phyloP scores from a whole-genome alignment of 106 monocot genomes.

The Dactylorhiza incarnata region DNA sequence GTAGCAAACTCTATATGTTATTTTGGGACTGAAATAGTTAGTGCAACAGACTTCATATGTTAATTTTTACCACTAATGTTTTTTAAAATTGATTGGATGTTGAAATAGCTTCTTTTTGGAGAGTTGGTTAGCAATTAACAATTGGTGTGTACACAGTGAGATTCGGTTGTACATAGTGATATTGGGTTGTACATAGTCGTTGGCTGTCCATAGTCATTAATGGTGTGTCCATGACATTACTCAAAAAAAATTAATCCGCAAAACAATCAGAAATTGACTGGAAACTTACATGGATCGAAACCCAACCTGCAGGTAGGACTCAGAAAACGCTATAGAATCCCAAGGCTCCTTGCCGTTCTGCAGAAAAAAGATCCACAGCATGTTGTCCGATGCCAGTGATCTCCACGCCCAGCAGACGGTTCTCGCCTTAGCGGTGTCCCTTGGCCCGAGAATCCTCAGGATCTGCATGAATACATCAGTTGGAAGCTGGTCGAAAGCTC shows the following conservation, averaged over 20 bases:
- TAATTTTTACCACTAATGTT: too few relatives aligned
- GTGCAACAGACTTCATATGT: too few relatives aligned
- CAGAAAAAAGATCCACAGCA: constrained; percentile 75
- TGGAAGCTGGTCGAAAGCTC: constrained; percentile 52
- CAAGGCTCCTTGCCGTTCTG: constrained; percentile 57
- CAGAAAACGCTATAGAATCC: constrained; percentile 64
- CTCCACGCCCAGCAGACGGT: constrained; percentile 58
- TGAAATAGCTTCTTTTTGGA: too few relatives aligned
- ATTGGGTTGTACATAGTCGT: too few relatives aligned
- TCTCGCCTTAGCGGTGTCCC: constrained; percentile 41
- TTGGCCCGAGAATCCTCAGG: constrained; percentile 47
- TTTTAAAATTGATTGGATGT: too few relatives aligned
- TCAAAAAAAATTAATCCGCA: background rate
- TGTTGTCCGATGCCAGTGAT: constrained; percentile 52
- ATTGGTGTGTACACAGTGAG: too few relatives aligned
- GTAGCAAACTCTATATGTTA: too few relatives aligned
- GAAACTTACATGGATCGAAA: constrained; percentile 17
- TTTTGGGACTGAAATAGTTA: too few relatives aligned
- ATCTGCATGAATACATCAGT: constrained; percentile 66
- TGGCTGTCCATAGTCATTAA: too few relatives aligned
- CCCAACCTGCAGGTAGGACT: constrained; percentile 56
- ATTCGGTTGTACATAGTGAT: too few relatives aligned
- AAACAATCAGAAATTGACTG: background rate
- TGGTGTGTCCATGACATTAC: too few relatives aligned
- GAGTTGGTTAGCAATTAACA: too few relatives aligned